Conservation (phyloP, 441 rosid genomes). For the Biscutella auriculata region DNA sequence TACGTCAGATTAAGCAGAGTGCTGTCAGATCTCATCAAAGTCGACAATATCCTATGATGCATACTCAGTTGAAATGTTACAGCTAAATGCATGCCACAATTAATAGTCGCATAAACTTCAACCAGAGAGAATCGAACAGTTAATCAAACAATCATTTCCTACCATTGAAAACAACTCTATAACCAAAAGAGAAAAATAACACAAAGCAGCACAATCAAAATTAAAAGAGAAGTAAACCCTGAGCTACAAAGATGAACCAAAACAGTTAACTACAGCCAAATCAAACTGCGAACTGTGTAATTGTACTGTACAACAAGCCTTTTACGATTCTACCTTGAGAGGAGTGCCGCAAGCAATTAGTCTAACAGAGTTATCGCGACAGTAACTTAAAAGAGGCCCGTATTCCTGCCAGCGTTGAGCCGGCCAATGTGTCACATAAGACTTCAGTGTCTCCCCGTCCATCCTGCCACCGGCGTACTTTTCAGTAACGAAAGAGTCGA, state of each 20-base stretch:
- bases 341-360: slow-evolving; percentile 89
- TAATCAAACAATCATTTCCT: background rate
- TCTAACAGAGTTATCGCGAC: slow-evolving; percentile 59
- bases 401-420: slow-evolving; percentile 71
- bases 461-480: slow-evolving; percentile 44
- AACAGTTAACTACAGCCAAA: background rate
- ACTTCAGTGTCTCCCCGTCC: slow-evolving; percentile 60
- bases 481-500: background rate
- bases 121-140: background rate
- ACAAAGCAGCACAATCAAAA: background rate
- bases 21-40: background rate
- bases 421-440: slow-evolving; percentile 57
- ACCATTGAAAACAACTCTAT: background rate
- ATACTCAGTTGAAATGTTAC: background rate
- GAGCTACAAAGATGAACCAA: background rate
- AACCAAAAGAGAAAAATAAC: background rate
- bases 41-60: background rate
- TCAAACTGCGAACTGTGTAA: background rate
- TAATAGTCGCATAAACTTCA: background rate
- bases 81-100: background rate
- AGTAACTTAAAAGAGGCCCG: slow-evolving; percentile 67
- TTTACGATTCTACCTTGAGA: slow-evolving; percentile 40
- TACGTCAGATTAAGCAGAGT: slow-evolving; percentile 19
- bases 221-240: background rate
- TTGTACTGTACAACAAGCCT: too few relatives aligned